Conservation (phyloP, 371 early-diverging fungal genomes). For the Cokeromyces recurvatus region DNA sequence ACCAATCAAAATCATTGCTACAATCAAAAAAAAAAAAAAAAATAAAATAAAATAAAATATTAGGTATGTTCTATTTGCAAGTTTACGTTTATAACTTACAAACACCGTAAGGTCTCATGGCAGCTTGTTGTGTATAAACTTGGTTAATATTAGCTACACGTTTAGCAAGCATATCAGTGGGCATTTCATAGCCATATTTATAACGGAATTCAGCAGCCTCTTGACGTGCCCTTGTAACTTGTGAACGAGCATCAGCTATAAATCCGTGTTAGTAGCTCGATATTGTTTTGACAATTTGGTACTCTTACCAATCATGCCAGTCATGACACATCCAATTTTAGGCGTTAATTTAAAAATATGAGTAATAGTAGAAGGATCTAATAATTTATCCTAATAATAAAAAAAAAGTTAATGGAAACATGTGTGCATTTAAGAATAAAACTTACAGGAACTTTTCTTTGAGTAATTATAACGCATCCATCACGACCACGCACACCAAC, state of each 20-base stretch:
- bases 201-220: conserved; percentile 98
- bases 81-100: no score
- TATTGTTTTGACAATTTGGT: no score
- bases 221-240: conserved; percentile 87
- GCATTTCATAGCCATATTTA: conserved; percentile 97
- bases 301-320: conserved; percentile 79
- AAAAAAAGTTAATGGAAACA: background rate
- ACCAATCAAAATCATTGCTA: conserved; percentile 95
- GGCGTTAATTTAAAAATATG: conserved; percentile 92
- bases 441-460: conserved; percentile 94
- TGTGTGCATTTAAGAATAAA: no score
- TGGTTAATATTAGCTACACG: conserved; percentile 97
- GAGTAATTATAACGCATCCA: conserved; percentile 89
- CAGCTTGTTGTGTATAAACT: conserved; percentile 98
- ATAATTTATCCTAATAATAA: conserved; percentile 79
- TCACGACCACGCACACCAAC: conserved; percentile 95
- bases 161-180: conserved; percentile 95
- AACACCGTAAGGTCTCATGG: conserved; percentile 97
- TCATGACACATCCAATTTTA: conserved; percentile 96
- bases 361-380: conserved; percentile 93
- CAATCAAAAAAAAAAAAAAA: background rate
- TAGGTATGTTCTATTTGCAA: no score
- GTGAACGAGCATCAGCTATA: conserved; percentile 91
- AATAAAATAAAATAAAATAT: no score
- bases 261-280: no score